Base-by-base conservation (phyloP, 2,329 filamentous ascomycete genomes). In the Epichloe coenophiala region DNA sequence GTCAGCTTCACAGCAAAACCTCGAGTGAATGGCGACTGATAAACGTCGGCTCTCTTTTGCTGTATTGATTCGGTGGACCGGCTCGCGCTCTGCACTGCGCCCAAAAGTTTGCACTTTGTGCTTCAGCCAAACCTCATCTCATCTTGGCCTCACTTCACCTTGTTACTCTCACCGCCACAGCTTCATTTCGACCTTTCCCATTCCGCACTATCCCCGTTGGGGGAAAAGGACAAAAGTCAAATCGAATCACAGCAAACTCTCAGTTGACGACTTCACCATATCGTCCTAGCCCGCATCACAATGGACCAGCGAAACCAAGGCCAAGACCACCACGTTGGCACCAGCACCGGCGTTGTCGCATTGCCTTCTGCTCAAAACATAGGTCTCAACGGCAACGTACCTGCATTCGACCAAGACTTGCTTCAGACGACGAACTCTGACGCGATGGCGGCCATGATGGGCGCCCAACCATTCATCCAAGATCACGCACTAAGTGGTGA, bases 371-470 rank as follows among this genome's bases (percentile, higher is more conserved):
- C 45, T 19, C 50, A 46, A 37, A 33, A 38, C 41, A 21, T 49
- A 19, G 23, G 49, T 8, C 36, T 47, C 41, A 51, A 53, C 43
- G 52, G 51, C 48, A 44, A 42, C 40, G 19, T 41, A 5, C 47
- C 52, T 33, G 47, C 21, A 2, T 42, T 54, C 21, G 53, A 51
- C 23, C 48, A 49, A 21, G 36, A 44, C 17, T n/a, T 52, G 33
- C 40, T 47, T n/a, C 45, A 31, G 27, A 45, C 52, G 2, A 36
- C 48, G 13, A 45, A 51, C 40, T 31, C 51, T 5, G 37, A 47
- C 19, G 46, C 56, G 19, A 53, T 63, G 55, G 55, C 56, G 1
- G 53, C 50, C 49, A 53, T 65, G 49, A 51, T 61, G 54, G 54
- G 53, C 3, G 51, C 54, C 48, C 58, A 58, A 37, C 51, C 57